Evolutionary conservation across 2,329 filamentous ascomycete genomes (phyloP).

Genomic region (Calonectria pseudoturangicola): DNA sequence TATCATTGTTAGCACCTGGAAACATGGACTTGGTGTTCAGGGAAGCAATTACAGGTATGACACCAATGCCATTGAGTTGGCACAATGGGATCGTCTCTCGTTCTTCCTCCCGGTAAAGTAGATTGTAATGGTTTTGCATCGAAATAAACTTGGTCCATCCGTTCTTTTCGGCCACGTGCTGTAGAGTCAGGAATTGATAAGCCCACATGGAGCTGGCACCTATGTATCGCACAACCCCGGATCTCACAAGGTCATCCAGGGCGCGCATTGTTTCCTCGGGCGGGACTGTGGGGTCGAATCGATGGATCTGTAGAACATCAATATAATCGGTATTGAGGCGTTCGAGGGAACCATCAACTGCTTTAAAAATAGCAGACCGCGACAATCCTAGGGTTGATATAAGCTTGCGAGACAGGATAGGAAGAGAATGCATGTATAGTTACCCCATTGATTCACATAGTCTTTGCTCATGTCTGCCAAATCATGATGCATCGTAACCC

Average conservation of each 20-base stretch:
- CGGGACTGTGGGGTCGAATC: background rate
- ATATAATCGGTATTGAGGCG: constrained; percentile 1
- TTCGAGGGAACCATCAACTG: background rate
- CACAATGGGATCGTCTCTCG: background rate
- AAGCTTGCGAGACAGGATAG: background rate
- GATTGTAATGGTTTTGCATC: constrained; percentile 7
- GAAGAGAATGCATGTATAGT: background rate
- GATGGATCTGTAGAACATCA: background rate
- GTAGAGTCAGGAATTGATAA: background rate
- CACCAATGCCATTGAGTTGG: background rate
- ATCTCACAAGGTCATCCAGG: background rate
- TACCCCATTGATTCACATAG: constrained; percentile 9
- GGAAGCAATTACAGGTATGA: background rate
- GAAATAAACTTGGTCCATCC: background rate
- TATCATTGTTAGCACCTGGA: background rate
- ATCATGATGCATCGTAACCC: constrained; percentile 40
- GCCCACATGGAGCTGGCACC: background rate
- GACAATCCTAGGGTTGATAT: background rate
- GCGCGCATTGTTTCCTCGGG: background rate
- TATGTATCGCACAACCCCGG: background rate
- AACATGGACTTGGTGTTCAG: background rate
- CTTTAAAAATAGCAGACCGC: background rate
- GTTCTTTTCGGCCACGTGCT: background rate
- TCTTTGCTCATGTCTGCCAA: background rate
- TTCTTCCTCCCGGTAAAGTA: background rate